Conservation (phyloP, 305 asterid genomes). For the Solanum hybrid region DNA sequence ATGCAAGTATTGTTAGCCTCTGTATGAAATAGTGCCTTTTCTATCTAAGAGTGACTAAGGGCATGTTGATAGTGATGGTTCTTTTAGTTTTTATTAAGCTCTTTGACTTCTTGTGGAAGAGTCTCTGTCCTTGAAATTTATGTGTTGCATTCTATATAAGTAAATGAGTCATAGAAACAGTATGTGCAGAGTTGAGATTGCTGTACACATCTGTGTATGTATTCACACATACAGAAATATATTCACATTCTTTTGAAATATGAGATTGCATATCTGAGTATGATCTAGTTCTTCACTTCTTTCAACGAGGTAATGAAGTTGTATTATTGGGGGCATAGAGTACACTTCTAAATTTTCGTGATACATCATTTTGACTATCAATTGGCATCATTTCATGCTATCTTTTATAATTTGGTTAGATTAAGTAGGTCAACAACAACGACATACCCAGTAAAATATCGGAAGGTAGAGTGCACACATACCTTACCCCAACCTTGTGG, state of each 20-base stretch:
- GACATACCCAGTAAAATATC: neutral
- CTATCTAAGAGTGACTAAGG: neutral
- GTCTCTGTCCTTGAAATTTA: neutral
- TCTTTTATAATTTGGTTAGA: neutral
- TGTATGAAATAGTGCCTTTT: neutral
- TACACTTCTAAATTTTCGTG: neutral
- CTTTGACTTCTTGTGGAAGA: neutral
- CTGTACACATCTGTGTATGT: neutral
- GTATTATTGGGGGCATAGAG: neutral
- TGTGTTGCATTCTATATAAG: neutral
- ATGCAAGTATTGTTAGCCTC: neutral
- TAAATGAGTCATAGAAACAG: neutral
- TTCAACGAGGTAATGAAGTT: neutral
- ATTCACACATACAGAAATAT: neutral
- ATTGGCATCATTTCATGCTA: neutral
- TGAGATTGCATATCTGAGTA: neutral
- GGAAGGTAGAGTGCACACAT: neutral
- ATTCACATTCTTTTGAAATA: neutral
- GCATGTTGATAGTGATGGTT: neutral
- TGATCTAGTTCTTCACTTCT: neutral
- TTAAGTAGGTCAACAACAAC: neutral
- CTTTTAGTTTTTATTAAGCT: neutral
- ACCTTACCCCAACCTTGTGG: neutral
- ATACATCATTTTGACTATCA: neutral
- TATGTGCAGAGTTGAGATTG: neutral